Base-by-base conservation (phyloP, 306 rosid species). In the Calophaca sinica region DNA sequence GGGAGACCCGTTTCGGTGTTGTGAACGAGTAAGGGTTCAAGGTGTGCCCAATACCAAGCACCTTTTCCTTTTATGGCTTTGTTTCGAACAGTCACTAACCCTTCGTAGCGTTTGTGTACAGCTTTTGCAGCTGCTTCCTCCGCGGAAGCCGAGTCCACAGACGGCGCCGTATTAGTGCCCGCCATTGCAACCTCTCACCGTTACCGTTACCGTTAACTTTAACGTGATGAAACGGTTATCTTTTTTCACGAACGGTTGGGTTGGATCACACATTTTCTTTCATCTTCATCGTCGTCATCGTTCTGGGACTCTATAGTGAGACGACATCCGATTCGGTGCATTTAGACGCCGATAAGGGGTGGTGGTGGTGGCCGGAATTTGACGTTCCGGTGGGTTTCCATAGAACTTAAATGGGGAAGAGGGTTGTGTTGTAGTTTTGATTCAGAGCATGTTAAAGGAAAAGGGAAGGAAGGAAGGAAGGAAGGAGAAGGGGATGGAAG, bases 1-100 rank as follows among this genome's bases (percentile, higher is more conserved):
- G 97, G 94, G 0, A 91, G 59, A 1, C 96, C 97, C 3, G 94
- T 89, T 36, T 94, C 98, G 52, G 84, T 12, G 84, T 88, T 81
- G 39, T 80, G 91, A 50, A 88, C 82, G 35, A 94, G 79, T 15
- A 94, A 28, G 54, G 98, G 98, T 74, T 94, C 97, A 10, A 94
- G 65, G 89, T 91, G 98, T 6, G 83, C 81, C 98, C 98, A 94
- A 67, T 94, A 94, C 98, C 98, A 94, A 14, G 98, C 98, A 4
- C 98, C 98, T 82, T 94, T 94, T 0, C 98, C 98, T 77, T 89
- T 94, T 61, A 94, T 81, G 10, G 98, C 98, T 67, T 94, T 94
- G 62, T 79, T 88, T 36, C 98, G 89, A 54, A 94, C 98, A 91
- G 74, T 86, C 6, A 89, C 79, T 53, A 94, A 62, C 9, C 98